phyloP scores from a whole-genome alignment of 495 filamentous ascomycete species.

The Thermochaetoides thermophila region DNA sequence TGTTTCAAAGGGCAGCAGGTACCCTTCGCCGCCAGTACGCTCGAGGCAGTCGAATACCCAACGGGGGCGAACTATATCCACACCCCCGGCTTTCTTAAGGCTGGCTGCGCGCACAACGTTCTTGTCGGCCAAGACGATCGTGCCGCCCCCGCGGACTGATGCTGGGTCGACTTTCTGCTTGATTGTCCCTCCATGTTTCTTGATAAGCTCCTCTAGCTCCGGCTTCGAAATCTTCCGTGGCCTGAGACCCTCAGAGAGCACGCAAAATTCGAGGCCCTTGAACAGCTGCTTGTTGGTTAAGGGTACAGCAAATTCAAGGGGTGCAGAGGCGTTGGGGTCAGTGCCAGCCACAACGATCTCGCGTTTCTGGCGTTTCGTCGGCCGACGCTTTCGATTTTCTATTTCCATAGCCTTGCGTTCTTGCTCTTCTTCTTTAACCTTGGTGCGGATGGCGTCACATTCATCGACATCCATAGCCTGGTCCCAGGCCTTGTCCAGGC shows the following conservation, averaged over 20 bases:
- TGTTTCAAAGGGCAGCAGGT: constrained; percentile 29
- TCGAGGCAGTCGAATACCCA: constrained; percentile 78
- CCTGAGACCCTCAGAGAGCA: constrained; percentile 27
- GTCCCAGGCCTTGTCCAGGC: constrained; percentile 73
- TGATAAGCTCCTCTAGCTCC: constrained; percentile 74
- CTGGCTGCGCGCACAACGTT: constrained; percentile 77
- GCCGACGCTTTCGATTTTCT: constrained; percentile 54
- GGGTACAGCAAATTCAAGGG: too few species aligned
- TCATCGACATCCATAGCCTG: constrained; percentile 61
- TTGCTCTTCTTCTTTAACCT: constrained; percentile 52
- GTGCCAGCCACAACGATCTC: constrained; percentile 62
- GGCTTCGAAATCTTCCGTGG: constrained; percentile 55
- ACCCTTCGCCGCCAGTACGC: constrained; percentile 44
- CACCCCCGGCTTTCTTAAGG: constrained; percentile 50
- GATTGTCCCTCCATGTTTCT: constrained; percentile 72
- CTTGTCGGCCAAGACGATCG: constrained; percentile 66
- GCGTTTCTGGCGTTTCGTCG: constrained; percentile 47
- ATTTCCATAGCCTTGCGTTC: constrained; percentile 68
- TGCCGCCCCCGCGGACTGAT: constrained; percentile 40
- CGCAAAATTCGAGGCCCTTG: constrained; percentile 64
- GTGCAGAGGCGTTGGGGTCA: not conserved
- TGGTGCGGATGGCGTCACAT: constrained; percentile 55
- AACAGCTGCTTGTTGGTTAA: constrained; percentile 45
- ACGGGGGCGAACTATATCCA: constrained; percentile 58
- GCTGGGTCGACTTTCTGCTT: constrained; percentile 58